A percentile compares a stretch with the other conserved stretches of the same genome.
These are phyloP conservation scores for Isoetes taiwanensis DNA, from an alignment of 75 land plant species.

Conservation along the genomic window DNA sequence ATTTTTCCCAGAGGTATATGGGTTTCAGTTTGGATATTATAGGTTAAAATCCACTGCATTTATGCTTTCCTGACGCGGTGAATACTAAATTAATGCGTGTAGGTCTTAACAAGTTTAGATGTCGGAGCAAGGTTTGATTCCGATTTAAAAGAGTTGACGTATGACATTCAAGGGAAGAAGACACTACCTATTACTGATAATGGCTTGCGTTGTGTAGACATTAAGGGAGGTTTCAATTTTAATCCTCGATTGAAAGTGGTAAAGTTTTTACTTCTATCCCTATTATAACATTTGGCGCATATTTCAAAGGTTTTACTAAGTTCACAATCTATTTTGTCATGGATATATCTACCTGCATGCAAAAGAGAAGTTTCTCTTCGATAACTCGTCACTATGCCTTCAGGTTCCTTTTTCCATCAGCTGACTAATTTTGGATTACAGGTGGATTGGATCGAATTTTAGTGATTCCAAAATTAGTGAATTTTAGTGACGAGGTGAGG, in stretches of 20 bases:
- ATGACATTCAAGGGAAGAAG: conserved; percentile 45
- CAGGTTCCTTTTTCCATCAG: conserved; percentile 17
- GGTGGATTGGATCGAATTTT: no score
- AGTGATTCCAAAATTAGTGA: no score
- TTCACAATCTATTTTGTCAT: no score
- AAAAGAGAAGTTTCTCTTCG: conserved; percentile 38
- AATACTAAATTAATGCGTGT: conserved; percentile 3
- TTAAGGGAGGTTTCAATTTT: conserved; percentile 47
- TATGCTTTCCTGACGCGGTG: not conserved
- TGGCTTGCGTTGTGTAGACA: conserved; percentile 40
- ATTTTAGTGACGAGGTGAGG: no score
- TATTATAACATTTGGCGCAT: no score
- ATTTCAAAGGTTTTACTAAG: no score
- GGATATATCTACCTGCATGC: conserved; percentile 34
- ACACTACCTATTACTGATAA: conserved; percentile 36
- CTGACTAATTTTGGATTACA: not conserved
- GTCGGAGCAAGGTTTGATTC: conserved; percentile 29
- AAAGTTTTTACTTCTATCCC: no score
- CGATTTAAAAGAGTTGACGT: conserved; percentile 16
- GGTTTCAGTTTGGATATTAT: no score
- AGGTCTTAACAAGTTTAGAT: conserved; percentile 34
- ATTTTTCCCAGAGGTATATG: conserved; percentile 29
- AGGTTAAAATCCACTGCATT: no score
- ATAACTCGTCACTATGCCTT: conserved; percentile 24
- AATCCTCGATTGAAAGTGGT: conserved; percentile 54